Evolutionary conservation across 106 monocot genomes (phyloP).

Genomic region (Dioscorea alata): DNA sequence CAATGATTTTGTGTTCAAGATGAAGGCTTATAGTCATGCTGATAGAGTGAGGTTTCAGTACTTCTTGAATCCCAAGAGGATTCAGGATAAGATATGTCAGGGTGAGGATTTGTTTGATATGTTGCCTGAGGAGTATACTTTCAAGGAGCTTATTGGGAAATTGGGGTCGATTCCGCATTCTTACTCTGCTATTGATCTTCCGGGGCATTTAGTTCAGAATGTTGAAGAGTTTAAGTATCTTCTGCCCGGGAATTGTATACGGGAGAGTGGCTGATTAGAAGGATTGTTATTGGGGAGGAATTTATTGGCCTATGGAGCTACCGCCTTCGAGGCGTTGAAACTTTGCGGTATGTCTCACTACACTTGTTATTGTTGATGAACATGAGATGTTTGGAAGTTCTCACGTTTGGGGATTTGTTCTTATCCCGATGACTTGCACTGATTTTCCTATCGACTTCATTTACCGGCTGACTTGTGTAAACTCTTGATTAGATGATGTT

Average conservation of each 20-base stretch:
- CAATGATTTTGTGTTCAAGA: constrained; percentile 73
- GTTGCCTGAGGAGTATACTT: constrained; percentile 91
- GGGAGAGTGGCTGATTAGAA: constrained; percentile 47
- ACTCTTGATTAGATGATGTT: constrained; percentile 1
- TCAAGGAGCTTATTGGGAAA: constrained; percentile 74
- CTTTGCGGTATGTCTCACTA: constrained; percentile 23
- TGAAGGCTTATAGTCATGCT: constrained; percentile 90
- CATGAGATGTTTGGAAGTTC: constrained; percentile 16
- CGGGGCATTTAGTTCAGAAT: constrained; percentile 53
- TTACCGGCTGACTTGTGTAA: constrained; percentile 13
- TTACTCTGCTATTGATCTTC: constrained; percentile 66
- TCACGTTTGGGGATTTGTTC: constrained; percentile 22
- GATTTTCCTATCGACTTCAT: constrained; percentile 4
- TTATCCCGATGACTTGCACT: constrained; percentile 1
- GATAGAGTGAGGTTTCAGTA: constrained; percentile 67
- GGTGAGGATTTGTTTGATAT: constrained; percentile 88
- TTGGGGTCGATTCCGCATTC: constrained; percentile 70
- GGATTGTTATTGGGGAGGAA: background rate
- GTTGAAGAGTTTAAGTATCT: constrained; percentile 51
- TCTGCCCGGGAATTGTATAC: constrained; percentile 69
- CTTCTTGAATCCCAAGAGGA: constrained; percentile 57
- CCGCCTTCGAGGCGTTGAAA: background rate
- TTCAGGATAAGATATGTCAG: constrained; percentile 76
- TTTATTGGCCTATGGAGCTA: constrained; percentile 20
- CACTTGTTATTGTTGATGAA: constrained; percentile 23